phyloP scores from a whole-genome alignment of 176 grass and related monocot genomes.

The Musa beccarii region DNA sequence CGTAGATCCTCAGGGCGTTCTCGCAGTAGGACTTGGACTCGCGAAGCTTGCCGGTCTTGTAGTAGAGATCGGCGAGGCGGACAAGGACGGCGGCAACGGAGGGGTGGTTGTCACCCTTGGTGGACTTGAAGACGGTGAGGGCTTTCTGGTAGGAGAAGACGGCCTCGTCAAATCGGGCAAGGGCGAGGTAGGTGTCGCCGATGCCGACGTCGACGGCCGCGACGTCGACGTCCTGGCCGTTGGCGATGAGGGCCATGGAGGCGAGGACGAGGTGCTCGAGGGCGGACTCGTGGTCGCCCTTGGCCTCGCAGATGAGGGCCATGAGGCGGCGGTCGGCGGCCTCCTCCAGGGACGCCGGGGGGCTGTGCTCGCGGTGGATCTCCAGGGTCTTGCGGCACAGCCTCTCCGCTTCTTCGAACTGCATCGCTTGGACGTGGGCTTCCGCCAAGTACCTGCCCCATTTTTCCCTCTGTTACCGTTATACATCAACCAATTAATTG shows the following conservation, averaged over 20 bases:
- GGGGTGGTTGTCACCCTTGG: conserved; percentile 62
- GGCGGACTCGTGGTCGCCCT: conserved; percentile 79
- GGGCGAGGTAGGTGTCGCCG: conserved; percentile 80
- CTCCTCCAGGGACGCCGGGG: conserved; percentile 76
- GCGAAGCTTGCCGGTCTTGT: conserved; percentile 64
- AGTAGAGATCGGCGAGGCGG: conserved; percentile 84
- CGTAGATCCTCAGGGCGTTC: conserved; percentile 71
- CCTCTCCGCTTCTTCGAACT: conserved; percentile 92
- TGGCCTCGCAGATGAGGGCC: conserved; percentile 82
- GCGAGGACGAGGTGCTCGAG: conserved; percentile 96
- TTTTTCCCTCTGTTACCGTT: background rate
- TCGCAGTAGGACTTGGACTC: conserved; percentile 95
- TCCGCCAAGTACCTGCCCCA: conserved; percentile 70
- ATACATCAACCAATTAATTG: background rate
- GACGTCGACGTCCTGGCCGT: conserved; percentile 72
- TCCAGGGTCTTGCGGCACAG: conserved; percentile 70
- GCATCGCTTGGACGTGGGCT: conserved; percentile 86
- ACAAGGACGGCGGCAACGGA: conserved; percentile 73
- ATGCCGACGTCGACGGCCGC: conserved; percentile 74
- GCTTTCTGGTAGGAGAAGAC: conserved; percentile 99
- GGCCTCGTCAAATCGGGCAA: conserved; percentile 84
- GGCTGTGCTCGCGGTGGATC: conserved; percentile 90
- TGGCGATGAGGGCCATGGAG: conserved; percentile 83
- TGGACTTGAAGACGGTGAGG: conserved; percentile 69
- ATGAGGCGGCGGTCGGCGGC: conserved; percentile 87